Evolutionary conservation across 2,329 filamentous ascomycete genomes (phyloP), one percentile per base, ranked within the genome.

Genomic region (Colletotrichum sp.): DNA sequence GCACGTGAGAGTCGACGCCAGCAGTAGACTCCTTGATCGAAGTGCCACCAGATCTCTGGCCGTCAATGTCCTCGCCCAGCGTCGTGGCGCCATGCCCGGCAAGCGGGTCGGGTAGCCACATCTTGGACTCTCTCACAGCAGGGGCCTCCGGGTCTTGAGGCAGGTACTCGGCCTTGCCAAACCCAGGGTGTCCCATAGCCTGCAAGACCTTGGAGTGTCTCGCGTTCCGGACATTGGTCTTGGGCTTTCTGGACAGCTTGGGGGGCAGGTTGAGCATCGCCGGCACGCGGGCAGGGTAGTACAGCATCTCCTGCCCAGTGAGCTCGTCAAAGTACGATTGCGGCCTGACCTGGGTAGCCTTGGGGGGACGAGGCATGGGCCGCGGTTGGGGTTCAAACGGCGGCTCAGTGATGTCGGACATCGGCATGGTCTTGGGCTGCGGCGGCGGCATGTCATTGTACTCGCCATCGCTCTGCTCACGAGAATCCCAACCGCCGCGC

Each of bases 201-300:
- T 90, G 92, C 59, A 97, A 84, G 8, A 96, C 86, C 79, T 97
- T 93, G 2, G 95, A 94, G 26, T 94, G 92, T 69, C 95, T 91
- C 78, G 92, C 90, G 71, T 95, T 93, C 71, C 92, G 90, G 7
- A 92, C 89, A 12, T 89, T 85, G 4, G 90, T 86, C 69, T 93
- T 90, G 10, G 94, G 92, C 68, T 92, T 90, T 79, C 93, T 94
- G 1, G 96, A 98, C 66, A 98, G 86, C 79, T 95, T 94, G 59
- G 96, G 95, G 1, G 97, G 97, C 14, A 99, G 87, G 80, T 98
- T 98, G 73, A 99, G 89, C 93, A 98, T 96, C 77, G 94, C 93
- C 4, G 97, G 97, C 4, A 99, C 97, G 2, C 95, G 96, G 4
- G 97, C 97, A 16, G 97, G 97, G 83, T 99, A 99, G 84, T 94